Percentiles rank a stretch among this genome's conserved stretches.
Evolutionary conservation across 495 filamentous ascomycete species (phyloP).

Genomic region (Daldinia caldariorum): DNA sequence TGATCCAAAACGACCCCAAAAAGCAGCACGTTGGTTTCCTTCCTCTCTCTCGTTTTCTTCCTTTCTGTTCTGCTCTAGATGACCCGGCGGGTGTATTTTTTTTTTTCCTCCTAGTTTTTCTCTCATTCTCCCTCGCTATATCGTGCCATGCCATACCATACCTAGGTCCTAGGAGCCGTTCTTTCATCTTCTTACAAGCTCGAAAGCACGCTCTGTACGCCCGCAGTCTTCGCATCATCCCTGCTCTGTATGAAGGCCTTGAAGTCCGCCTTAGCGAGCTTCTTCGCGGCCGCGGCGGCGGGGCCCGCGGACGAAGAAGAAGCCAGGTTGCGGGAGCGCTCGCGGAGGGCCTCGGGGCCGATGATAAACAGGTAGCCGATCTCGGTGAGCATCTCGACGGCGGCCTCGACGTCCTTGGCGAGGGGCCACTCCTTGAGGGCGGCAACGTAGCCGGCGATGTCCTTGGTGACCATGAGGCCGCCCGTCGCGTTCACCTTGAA

Average conservation of each 20-base stretch:
- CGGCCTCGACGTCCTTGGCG: constrained; percentile 71
- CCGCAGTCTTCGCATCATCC: constrained; percentile 82
- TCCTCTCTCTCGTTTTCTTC: not conserved
- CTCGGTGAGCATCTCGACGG: constrained; percentile 86
- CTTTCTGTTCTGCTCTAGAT: not conserved
- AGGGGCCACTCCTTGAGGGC: constrained; percentile 83
- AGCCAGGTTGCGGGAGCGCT: constrained; percentile 71
- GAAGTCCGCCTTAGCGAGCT: constrained; percentile 75
- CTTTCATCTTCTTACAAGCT: constrained; percentile 47
- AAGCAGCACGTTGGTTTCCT: constrained; percentile 2
- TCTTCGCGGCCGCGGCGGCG: constrained; percentile 51
- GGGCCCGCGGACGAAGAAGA: constrained; percentile 26
- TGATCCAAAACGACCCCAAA: constrained; percentile 31
- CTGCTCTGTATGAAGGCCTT: constrained; percentile 81
- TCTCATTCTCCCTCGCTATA: not conserved
- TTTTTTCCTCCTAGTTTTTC: not conserved
- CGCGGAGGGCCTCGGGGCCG: constrained; percentile 84
- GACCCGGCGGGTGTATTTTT: not conserved
- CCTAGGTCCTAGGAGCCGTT: too few species aligned
- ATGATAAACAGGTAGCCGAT: constrained; percentile 98
- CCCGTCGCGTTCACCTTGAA: constrained; percentile 91
- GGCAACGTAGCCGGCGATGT: constrained; percentile 89
- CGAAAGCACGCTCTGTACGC: constrained; percentile 80
- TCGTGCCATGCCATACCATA: not conserved
- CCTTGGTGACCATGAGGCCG: constrained; percentile 94